Percentiles rank a stretch among this genome's conserved stretches.
These are phyloP conservation scores for Eimeria acervulina DNA, from an alignment of 169 alveolate species.

Conservation along the genomic window DNA sequence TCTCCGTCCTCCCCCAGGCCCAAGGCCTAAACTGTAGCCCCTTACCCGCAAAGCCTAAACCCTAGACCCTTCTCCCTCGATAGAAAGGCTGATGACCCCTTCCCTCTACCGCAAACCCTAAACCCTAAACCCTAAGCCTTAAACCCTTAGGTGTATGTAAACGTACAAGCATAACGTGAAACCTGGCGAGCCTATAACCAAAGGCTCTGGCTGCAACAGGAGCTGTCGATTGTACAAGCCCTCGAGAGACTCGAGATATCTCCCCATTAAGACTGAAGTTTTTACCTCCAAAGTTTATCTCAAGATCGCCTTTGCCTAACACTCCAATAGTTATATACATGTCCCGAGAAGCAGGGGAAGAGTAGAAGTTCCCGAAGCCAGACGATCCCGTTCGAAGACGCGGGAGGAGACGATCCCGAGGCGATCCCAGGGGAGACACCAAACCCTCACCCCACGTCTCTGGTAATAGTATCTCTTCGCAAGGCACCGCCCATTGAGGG, in stretches of 20 bases:
- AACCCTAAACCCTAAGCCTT: not conserved
- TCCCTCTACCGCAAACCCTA: not conserved
- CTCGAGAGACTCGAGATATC: slow-evolving; percentile 19
- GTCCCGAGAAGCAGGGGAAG: not conserved
- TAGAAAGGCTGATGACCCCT: too few species aligned
- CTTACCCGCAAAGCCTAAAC: not conserved
- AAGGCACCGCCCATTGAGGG: slow-evolving; percentile 36
- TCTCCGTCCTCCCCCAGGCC: too few species aligned
- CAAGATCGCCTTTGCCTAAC: slow-evolving; percentile 64
- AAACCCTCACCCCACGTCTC: slow-evolving; percentile 57
- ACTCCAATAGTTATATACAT: slow-evolving; percentile 72
- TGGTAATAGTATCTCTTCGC: slow-evolving; percentile 5
- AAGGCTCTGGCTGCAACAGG: slow-evolving; percentile 64
- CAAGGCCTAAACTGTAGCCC: not conserved
- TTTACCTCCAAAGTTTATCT: slow-evolving; percentile 75
- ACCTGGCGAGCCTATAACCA: slow-evolving; percentile 74
- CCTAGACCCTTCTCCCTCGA: not conserved
- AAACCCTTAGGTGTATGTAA: not conserved
- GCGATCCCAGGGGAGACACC: slow-evolving; percentile 13
- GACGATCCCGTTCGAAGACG: slow-evolving; percentile 10
- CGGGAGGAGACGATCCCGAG: not conserved
- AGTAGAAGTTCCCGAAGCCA: not conserved
- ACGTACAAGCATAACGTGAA: slow-evolving; percentile 63
- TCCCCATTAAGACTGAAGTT: slow-evolving; percentile 37
- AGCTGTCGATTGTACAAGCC: slow-evolving; percentile 64